These are phyloP conservation scores for Rhododendron kiyosumense DNA, from an alignment of 148 eudicot genomes.

Conservation along the genomic window DNA sequence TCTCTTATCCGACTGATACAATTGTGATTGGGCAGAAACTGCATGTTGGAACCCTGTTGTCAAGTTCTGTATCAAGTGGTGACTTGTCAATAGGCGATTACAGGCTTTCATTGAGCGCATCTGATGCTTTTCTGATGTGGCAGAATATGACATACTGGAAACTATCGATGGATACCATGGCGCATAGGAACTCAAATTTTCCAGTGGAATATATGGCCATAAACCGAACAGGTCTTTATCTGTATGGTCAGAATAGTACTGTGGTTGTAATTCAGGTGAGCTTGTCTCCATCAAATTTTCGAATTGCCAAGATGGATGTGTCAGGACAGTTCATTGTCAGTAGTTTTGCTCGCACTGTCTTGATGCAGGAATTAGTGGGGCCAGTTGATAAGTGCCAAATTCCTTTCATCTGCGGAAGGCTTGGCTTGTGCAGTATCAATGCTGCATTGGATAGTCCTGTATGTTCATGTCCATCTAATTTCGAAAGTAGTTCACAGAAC, in stretches of 20 bases:
- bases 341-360: conserved; percentile 31
- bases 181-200: too few species aligned
- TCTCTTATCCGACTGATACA: conserved; percentile 59
- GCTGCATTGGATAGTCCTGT: not conserved
- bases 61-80: conserved; percentile 32
- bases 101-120: not conserved
- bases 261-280: conserved; percentile 38
- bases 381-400: conserved; percentile 28
- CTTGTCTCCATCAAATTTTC: conserved; percentile 37
- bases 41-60: conserved; percentile 34
- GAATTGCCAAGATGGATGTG: conserved; percentile 42
- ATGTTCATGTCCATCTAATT: conserved; percentile 63
- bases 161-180: too few species aligned
- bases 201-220: too few species aligned
- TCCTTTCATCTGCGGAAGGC: conserved; percentile 39
- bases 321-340: conserved; percentile 48
- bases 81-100: conserved; percentile 52
- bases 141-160: too few species aligned
- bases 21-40: conserved; percentile 57
- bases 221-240: conserved; percentile 22
- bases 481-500: conserved; percentile 23
- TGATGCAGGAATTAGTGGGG: conserved; percentile 37
- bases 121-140: too few species aligned
- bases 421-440: conserved; percentile 40
- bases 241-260: conserved; percentile 38